phyloP scores from a whole-genome alignment of 2,329 filamentous ascomycete species.

The Diaporthe sp. region DNA sequence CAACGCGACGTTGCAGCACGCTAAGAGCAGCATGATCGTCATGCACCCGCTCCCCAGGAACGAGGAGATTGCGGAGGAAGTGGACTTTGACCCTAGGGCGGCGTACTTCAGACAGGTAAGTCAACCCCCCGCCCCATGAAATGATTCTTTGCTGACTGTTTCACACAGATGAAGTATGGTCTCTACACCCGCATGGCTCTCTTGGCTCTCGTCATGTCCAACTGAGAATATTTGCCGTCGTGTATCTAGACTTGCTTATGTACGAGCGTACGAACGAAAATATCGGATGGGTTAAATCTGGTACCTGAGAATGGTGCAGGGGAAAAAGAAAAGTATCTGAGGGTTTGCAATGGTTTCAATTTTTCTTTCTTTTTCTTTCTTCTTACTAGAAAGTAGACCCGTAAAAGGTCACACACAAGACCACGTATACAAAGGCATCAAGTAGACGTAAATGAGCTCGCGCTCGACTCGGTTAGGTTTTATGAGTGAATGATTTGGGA shows the following conservation, averaged over 20 bases:
- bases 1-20: slow-evolving; percentile 89
- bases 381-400: slow-evolving; percentile 36
- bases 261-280: not conserved
- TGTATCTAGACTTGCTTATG: slow-evolving; percentile 35
- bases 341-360: slow-evolving; percentile 8
- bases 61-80: slow-evolving; percentile 92
- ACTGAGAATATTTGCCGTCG: slow-evolving; percentile 44
- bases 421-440: slow-evolving; percentile 38
- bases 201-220: slow-evolving; percentile 89
- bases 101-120: slow-evolving; percentile 99
- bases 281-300: slow-evolving; percentile 8
- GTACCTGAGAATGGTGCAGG: not conserved
- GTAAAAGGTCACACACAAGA: slow-evolving; percentile 44
- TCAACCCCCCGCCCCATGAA: slow-evolving; percentile 53
- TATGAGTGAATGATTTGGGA: slow-evolving; percentile 51
- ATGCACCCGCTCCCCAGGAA: slow-evolving; percentile 97
- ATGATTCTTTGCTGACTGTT: slow-evolving; percentile 48
- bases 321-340: slow-evolving; percentile 29
- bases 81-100: slow-evolving; percentile 96
- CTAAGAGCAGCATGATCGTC: slow-evolving; percentile 93
- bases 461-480: slow-evolving; percentile 40
- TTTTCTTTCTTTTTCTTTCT: slow-evolving; percentile 2
- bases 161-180: slow-evolving; percentile 89
- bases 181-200: slow-evolving; percentile 98
- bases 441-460: slow-evolving; percentile 41